Conservation (phyloP, 306 rosid species). For the Amphicarpaea edgeworthii region DNA sequence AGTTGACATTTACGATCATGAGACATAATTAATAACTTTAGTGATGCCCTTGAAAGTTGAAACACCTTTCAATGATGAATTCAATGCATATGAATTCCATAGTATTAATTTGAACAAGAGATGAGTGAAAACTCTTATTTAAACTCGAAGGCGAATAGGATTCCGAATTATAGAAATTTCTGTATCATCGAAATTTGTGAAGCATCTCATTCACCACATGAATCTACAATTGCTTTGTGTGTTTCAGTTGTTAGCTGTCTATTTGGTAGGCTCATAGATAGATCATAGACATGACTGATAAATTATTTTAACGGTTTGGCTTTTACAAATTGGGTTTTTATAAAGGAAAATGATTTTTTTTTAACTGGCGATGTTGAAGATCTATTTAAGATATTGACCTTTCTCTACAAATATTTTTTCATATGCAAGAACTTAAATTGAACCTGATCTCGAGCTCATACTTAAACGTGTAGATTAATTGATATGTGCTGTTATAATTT, state of each 20-base stretch:
- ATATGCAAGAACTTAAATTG: too few relatives aligned
- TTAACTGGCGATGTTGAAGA: too few relatives aligned
- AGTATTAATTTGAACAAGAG: neutral
- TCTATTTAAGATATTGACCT: too few relatives aligned
- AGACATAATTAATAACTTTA: slow-evolving; percentile 9
- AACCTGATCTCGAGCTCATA: too few relatives aligned
- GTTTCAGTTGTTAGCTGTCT: neutral
- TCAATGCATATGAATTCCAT: slow-evolving; percentile 9
- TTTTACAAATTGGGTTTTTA: too few relatives aligned
- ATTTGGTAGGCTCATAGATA: neutral
- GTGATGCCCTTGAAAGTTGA: slow-evolving; percentile 30
- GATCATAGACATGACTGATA: neutral
- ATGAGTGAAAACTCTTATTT: neutral
- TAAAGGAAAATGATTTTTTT: neutral
- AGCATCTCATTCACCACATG: slow-evolving; percentile 42
- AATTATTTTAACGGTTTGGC: neutral
- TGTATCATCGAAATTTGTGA: slow-evolving; percentile 1
- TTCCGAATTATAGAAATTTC: neutral
- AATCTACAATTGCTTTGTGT: slow-evolving; percentile 3
- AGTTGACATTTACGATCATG: neutral
- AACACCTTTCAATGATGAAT: slow-evolving; percentile 1
- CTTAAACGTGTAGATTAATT: too few relatives aligned
- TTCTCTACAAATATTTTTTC: too few relatives aligned
- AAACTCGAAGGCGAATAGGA: slow-evolving; percentile 18
- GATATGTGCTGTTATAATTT: too few relatives aligned